Evolutionary conservation across 2,329 filamentous ascomycete genomes (phyloP).

Genomic region (Cercospora sp.): DNA sequence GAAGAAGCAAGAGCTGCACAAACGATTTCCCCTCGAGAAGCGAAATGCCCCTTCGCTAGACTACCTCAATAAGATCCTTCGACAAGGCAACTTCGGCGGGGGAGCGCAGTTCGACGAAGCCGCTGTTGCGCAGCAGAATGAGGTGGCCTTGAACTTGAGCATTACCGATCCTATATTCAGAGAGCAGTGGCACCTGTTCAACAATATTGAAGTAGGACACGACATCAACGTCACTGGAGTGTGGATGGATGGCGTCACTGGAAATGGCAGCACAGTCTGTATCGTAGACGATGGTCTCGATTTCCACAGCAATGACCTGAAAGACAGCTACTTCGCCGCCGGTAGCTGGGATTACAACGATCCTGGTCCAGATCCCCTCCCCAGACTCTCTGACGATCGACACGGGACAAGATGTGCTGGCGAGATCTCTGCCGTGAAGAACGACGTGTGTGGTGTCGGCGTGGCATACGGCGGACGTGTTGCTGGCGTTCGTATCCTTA

Average conservation of each 20-base stretch:
- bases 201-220: constrained; percentile 75
- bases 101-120: constrained; percentile 11
- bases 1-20: constrained; percentile 71
- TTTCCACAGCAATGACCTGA: constrained; percentile 90
- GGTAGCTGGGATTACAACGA: constrained; percentile 98
- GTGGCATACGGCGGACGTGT: constrained; percentile 91
- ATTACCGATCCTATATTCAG: constrained; percentile 89
- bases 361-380: constrained; percentile 71
- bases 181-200: constrained; percentile 95
- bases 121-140: constrained; percentile 59
- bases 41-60: constrained; percentile 41
- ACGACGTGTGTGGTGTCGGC: constrained; percentile 92
- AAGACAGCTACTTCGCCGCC: constrained; percentile 87
- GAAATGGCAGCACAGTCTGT: constrained; percentile 82
- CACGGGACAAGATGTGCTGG: constrained; percentile 95
- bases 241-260: constrained; percentile 88
- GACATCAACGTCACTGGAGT: constrained; percentile 95
- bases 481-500: constrained; percentile 88
- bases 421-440: constrained; percentile 87
- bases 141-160: constrained; percentile 64
- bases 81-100: constrained; percentile 5
- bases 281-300: constrained; percentile 96
- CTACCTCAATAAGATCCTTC: constrained; percentile 5
- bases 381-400: constrained; percentile 77
- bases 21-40: constrained; percentile 59